Evolutionary conservation across 2,329 filamentous ascomycete genomes (phyloP).

Genomic region (Colletotrichum sp.): DNA sequence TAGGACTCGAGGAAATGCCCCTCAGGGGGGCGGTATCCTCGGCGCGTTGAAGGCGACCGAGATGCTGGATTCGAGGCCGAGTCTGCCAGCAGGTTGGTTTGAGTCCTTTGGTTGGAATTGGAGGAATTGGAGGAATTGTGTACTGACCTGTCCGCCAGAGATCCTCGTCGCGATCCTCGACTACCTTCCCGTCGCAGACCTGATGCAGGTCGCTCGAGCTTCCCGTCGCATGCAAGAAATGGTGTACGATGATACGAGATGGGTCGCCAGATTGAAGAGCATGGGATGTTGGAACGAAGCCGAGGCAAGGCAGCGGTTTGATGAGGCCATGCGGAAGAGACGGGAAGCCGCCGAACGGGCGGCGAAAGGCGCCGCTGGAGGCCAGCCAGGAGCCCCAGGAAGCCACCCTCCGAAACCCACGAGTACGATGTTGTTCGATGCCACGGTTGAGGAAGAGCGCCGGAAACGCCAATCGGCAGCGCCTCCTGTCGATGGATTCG

Average conservation of each 20-base stretch:
- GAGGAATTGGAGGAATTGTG: neutral
- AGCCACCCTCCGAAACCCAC: constrained; percentile 25
- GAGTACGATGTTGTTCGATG: constrained; percentile 75
- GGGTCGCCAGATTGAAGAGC: constrained; percentile 83
- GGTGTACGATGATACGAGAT: constrained; percentile 97
- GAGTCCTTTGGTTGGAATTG: neutral
- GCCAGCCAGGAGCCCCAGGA: constrained; percentile 22
- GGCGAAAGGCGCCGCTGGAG: constrained; percentile 25
- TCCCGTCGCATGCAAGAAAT: constrained; percentile 93
- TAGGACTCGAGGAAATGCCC: constrained; percentile 44
- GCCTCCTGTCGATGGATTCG: constrained; percentile 70
- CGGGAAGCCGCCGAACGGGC: constrained; percentile 56
- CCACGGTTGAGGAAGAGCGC: constrained; percentile 68
- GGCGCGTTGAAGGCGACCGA: constrained; percentile 80
- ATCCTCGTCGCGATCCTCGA: constrained; percentile 88
- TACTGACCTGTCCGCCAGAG: constrained; percentile 55
- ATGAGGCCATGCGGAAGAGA: constrained; percentile 69
- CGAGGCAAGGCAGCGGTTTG: constrained; percentile 81
- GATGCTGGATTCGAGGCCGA: constrained; percentile 79
- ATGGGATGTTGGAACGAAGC: constrained; percentile 94
- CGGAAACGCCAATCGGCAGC: constrained; percentile 43
- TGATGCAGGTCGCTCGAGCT: constrained; percentile 82
- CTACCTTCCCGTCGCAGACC: constrained; percentile 83
- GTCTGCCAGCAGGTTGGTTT: constrained; percentile 79
- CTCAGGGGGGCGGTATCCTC: constrained; percentile 63